Evolutionary conservation across 306 rosid genomes (phyloP).

Genomic region (Cicer arietinum): DNA sequence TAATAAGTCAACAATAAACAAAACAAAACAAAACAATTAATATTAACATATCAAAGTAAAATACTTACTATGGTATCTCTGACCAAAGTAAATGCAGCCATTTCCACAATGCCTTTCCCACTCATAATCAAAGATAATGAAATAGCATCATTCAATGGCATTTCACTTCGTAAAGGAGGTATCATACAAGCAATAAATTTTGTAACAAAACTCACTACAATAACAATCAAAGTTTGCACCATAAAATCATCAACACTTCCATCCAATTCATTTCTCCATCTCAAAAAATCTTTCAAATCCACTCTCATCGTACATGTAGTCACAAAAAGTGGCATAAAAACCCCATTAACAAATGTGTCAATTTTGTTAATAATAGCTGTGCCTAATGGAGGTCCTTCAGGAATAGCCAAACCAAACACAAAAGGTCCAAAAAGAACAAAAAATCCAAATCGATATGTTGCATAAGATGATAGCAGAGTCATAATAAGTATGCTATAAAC

Average conservation of each 20-base stretch:
- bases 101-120: slow-evolving; percentile 68
- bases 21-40: background rate
- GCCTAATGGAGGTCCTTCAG: slow-evolving; percentile 80
- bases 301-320: slow-evolving; percentile 58
- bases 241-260: slow-evolving; percentile 25
- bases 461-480: slow-evolving; percentile 41
- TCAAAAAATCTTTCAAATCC: slow-evolving; percentile 26
- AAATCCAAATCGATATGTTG: slow-evolving; percentile 39
- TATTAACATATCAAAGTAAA: background rate
- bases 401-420: slow-evolving; percentile 66
- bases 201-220: background rate
- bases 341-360: slow-evolving; percentile 52
- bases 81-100: slow-evolving; percentile 47
- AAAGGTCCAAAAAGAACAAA: slow-evolving; percentile 56
- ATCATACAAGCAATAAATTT: slow-evolving; percentile 52
- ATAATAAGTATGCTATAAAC: slow-evolving; percentile 47
- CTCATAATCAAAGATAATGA: slow-evolving; percentile 59
- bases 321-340: slow-evolving; percentile 67
- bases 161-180: slow-evolving; percentile 41
- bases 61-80: slow-evolving; percentile 51
- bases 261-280: background rate
- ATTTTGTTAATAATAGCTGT: slow-evolving; percentile 60
- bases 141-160: slow-evolving; percentile 56
- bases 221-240: slow-evolving; percentile 30
- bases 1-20: background rate